A percentile compares a stretch with the other conserved stretches of the same genome.
These are phyloP conservation scores for Leccinum longicurvipes DNA, from an alignment of 768 basidiomycete species.

Conservation along the genomic window DNA sequence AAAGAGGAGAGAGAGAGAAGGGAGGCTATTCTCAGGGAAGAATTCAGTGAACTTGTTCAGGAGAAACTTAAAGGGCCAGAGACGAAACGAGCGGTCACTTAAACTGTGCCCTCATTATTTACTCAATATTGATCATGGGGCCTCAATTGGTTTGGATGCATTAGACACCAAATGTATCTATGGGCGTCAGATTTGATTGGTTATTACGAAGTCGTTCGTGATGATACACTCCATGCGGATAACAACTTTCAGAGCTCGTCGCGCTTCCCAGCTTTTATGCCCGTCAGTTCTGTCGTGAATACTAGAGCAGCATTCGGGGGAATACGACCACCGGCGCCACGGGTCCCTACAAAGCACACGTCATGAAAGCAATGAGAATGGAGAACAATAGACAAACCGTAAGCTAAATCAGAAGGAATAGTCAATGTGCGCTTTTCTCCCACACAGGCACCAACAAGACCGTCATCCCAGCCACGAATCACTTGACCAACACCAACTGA, in stretches of 20 bases:
- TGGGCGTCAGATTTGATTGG: not conserved
- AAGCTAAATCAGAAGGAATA: constrained; percentile 77
- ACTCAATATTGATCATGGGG: not conserved
- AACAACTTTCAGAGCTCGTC: constrained; percentile 50
- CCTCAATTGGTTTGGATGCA: not conserved
- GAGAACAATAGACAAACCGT: constrained; percentile 54
- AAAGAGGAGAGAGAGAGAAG: constrained; percentile 90
- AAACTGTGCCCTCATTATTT: not conserved
- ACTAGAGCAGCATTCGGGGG: constrained; percentile 77
- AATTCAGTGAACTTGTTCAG: constrained; percentile 80
- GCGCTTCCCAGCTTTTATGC: constrained; percentile 46
- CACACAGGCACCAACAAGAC: constrained; percentile 81
- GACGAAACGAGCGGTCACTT: constrained; percentile 19
- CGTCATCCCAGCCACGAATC: constrained; percentile 83
- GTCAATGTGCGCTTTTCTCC: constrained; percentile 86
- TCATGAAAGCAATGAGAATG: not conserved
- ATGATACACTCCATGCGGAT: not conserved
- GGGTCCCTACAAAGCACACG: constrained; percentile 45
- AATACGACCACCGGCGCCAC: constrained; percentile 75
- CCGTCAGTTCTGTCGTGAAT: constrained; percentile 84
- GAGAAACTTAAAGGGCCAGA: constrained; percentile 64
- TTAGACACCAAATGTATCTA: not conserved
- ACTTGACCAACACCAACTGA: constrained; percentile 79
- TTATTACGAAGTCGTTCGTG: not conserved
- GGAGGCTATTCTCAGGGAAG: constrained; percentile 84